Base-by-base conservation (phyloP, 768 basidiomycete genomes). In the Paxillus involutus region DNA sequence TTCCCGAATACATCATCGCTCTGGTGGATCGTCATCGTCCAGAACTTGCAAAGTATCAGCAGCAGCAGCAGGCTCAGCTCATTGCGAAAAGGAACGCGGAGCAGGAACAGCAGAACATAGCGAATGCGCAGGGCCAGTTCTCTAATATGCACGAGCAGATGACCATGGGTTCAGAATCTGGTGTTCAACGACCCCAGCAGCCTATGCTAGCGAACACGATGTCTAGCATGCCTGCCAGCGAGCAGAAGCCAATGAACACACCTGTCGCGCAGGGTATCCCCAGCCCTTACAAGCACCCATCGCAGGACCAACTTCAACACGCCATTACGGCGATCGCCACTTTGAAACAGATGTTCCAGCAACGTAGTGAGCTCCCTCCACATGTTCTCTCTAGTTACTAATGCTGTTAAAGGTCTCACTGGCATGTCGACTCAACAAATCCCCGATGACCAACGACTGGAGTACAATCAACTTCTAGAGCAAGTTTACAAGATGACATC, bases 11-110 rank as follows among this genome's bases (percentile, higher is more conserved):
- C 44, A 67, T 82, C 51, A 84, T 91, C 44, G 54, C 69, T 32
- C 74, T 81, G 53, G 80, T 89, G 36, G 88, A 90, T 60, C 58
- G 59, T 3, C 65, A 86, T 59, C 81, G 88, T 39, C 1, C 60
- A 5, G 57, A 59, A 54, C 71, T 56, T 48, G 54, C 51, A 51
- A 70, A 56, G 47, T 32, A 61, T 35, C 67, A 61, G 35, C 72
- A 73, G 42, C 63, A 68, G 33, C 70, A 68, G 17, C 16, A 49
- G 24, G 36, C 44, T 2, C 61, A 63, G n/a, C 8, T 59, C 6
- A 10, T 54, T 4, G 49, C 59, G 13, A 67, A 63, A 55, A 58
- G 56, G 47, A 59, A 55, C 37, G 61, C 58, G 2, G 61, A 63
- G 19, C 65, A 68, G 42, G 62, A 64, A 33, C 59, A 59, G 40